Percentiles rank a stretch among this genome's conserved stretches.
Conservation (phyloP, 805 yeast species). For the Henningerozyma blattae region DNA sequence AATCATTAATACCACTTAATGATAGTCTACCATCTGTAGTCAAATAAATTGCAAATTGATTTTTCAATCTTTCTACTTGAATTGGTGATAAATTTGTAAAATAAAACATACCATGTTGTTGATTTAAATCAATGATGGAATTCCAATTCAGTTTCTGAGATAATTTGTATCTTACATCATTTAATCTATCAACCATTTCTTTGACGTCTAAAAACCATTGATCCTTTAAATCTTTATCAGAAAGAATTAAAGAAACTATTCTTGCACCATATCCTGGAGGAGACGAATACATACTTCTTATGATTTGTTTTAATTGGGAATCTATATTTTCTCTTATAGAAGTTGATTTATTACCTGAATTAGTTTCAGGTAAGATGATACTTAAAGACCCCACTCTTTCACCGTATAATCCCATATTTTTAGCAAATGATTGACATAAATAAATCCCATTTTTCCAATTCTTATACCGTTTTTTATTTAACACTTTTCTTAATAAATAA, state of each 20-base stretch:
- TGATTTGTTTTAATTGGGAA: slow-evolving; percentile 73
- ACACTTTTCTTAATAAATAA: slow-evolving; percentile 33
- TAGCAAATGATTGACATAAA: slow-evolving; percentile 85
- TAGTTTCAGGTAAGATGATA: slow-evolving; percentile 35
- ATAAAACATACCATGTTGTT: slow-evolving; percentile 93
- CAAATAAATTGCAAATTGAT: slow-evolving; percentile 67
- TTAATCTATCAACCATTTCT: slow-evolving; percentile 68
- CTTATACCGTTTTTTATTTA: slow-evolving; percentile 10
- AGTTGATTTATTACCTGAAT: slow-evolving; percentile 22
- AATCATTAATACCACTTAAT: slow-evolving; percentile 75
- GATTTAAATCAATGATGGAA: slow-evolving; percentile 45
- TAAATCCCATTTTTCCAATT: slow-evolving; percentile 38
- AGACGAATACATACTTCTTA: slow-evolving; percentile 81
- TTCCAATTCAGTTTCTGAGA: slow-evolving; percentile 68
- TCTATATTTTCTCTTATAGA: slow-evolving; percentile 47
- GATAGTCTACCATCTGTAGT: slow-evolving; percentile 88
- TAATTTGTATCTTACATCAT: slow-evolving; percentile 54
- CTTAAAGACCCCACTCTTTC: slow-evolving; percentile 81
- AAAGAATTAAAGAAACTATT: slow-evolving; percentile 68
- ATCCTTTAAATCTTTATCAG: slow-evolving; percentile 41
- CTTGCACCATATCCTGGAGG: slow-evolving; percentile 94
- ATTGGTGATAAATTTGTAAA: slow-evolving; percentile 68
- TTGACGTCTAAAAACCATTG: slow-evolving; percentile 79
- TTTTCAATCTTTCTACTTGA: slow-evolving; percentile 61
- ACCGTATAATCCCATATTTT: slow-evolving; percentile 91